Percentiles rank a stretch among this genome's conserved stretches.
phyloP scores from a whole-genome alignment of 2,329 filamentous ascomycete species.

The Fusarium newnesense region DNA sequence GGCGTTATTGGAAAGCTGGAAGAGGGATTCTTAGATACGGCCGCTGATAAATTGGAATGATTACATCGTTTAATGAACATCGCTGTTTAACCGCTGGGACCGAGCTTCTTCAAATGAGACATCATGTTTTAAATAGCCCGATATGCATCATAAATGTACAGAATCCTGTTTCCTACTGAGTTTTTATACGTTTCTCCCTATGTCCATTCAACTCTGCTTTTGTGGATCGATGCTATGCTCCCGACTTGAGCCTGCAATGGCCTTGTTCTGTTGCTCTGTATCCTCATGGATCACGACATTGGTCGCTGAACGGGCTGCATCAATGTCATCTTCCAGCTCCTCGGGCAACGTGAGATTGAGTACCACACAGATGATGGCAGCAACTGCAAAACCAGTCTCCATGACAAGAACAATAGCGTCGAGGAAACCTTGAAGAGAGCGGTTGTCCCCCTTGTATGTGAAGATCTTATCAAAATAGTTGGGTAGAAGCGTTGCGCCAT shows the following conservation, averaged over 20 bases:
- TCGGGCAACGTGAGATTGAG: slow-evolving; percentile 79
- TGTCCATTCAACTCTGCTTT: slow-evolving; percentile 23
- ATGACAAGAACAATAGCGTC: slow-evolving; percentile 79
- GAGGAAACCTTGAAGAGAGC: slow-evolving; percentile 75
- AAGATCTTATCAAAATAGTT: slow-evolving; percentile 78
- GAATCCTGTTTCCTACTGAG: neutral
- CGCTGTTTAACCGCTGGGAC: no score
- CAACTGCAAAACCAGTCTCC: slow-evolving; percentile 80
- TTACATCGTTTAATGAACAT: neutral
- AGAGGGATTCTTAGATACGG: neutral
- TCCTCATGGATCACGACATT: slow-evolving; percentile 30
- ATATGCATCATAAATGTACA: neutral
- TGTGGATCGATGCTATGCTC: slow-evolving; percentile 40
- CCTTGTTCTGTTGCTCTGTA: slow-evolving; percentile 4
- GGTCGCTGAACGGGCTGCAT: slow-evolving; percentile 35
- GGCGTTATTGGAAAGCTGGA: neutral
- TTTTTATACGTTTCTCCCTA: neutral
- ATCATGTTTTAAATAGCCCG: neutral
- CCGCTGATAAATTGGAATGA: neutral
- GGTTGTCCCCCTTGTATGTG: slow-evolving; percentile 75
- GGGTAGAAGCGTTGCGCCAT: slow-evolving; percentile 73
- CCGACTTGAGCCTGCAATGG: slow-evolving; percentile 24
- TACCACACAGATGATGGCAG: slow-evolving; percentile 76
- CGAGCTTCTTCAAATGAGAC: neutral
- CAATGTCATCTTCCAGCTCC: slow-evolving; percentile 73